A percentile compares a stretch with the other conserved stretches of the same genome.
These are phyloP conservation scores for Apostasia shenzhenica DNA, from an alignment of 106 monocot genomes.

Conservation along the genomic window DNA sequence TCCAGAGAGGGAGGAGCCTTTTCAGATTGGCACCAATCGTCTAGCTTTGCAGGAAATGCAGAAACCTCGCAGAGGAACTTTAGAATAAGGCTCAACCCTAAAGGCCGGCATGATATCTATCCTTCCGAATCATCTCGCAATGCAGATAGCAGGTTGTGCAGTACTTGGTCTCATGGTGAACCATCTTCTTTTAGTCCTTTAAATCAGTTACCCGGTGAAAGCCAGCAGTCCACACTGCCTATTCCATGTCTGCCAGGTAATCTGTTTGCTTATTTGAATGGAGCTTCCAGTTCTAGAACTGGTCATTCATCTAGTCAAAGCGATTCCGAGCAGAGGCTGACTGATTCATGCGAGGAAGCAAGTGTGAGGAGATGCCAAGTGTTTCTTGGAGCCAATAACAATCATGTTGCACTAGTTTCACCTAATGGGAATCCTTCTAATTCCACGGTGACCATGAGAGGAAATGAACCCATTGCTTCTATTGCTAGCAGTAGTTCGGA, in stretches of 20 bases:
- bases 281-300: conserved; percentile 19
- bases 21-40: conserved; percentile 14
- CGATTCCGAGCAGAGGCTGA: conserved; percentile 22
- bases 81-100: conserved; percentile 38
- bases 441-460: conserved; percentile 17
- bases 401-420: conserved; percentile 27
- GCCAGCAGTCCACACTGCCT: conserved; percentile 15
- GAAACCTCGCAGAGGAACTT: conserved; percentile 52
- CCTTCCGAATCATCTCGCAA: conserved; percentile 23
- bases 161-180: conserved; percentile 27
- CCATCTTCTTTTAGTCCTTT: conserved; percentile 20
- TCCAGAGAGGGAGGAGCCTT: conserved; percentile 6
- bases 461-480: conserved; percentile 24
- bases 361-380: conserved; percentile 16
- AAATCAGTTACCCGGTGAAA: conserved; percentile 32
- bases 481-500: conserved; percentile 20
- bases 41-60: conserved; percentile 15
- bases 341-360: conserved; percentile 18
- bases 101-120: conserved; percentile 21
- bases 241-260: conserved; percentile 21
- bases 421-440: conserved; percentile 25
- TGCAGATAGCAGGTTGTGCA: conserved; percentile 24
- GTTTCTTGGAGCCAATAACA: conserved; percentile 17
- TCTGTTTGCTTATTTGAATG: conserved; percentile 16
- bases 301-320: conserved; percentile 24